Evolutionary conservation across 2,329 filamentous ascomycete genomes (phyloP), one percentile per base, ranked within the genome.

Genomic region (Byssochlamys sp.): DNA sequence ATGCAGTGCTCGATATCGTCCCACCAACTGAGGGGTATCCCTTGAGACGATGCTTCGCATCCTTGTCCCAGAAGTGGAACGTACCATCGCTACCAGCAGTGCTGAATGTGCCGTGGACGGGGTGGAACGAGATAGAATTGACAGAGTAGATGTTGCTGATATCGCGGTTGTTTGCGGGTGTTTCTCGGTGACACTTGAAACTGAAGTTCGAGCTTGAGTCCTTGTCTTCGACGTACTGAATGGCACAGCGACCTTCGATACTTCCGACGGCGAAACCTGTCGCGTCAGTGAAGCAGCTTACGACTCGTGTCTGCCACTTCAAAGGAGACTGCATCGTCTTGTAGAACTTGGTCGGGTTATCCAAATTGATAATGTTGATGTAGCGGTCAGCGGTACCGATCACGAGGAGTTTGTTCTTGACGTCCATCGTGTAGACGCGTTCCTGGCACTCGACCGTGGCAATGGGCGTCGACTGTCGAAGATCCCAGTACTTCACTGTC

Each of bases 111-210:
- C 94, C 94, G 74, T 96, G 91, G 11, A 89, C 81, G 1, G 94
- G 94, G 77, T 99, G 94, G 84, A 97, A 97, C 26, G 90, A 95
- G 73, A 99, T 99, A 65, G 91, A 88, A 77, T 99, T 99, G 70
- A 99, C 91, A 1, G 91, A 87, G 79, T 91, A 94, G 66, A 97
- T 94, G 69, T 92, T 94, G 66, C 89, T 90, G 62, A 87, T 78
- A 74, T 90, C 91, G 68, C 72, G 84, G 56, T 69, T 71, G 55
- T 72, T 75, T 58, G 84, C 77, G 1, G 88, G 84, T 4, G 84
- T 83, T 67, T 96, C 90, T 59, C 94, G 91, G 74, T 99, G 94
- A 76, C 94, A 99, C 77, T 97, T 97, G 85, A 99, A 99, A 49
- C 90, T 96, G 80, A 99, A 99, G 79, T 99, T 97, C 69, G 87